Evolutionary conservation across 164 flowering plant species (phyloP).

Genomic region (Magnolia sinica): DNA sequence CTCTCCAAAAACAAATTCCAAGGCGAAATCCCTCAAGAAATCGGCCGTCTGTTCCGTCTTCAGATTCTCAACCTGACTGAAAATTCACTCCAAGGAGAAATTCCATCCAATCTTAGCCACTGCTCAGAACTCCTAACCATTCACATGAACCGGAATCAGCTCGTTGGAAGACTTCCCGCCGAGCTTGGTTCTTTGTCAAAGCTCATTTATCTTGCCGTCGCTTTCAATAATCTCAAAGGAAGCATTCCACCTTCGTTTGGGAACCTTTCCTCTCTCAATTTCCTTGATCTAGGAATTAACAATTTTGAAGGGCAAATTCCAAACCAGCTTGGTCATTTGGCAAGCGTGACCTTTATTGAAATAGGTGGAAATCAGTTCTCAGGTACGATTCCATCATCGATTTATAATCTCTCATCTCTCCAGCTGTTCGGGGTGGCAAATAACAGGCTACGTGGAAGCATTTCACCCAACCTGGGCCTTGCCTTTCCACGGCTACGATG

Average conservation of each 20-base stretch:
- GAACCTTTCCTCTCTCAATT: slow-evolving; percentile 31
- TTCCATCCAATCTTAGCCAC: slow-evolving; percentile 19
- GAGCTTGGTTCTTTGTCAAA: slow-evolving; percentile 22
- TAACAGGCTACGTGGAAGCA: slow-evolving; percentile 31
- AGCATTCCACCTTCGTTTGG: slow-evolving; percentile 29
- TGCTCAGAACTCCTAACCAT: too few relatives aligned
- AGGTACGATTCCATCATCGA: slow-evolving; percentile 35
- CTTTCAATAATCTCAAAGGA: slow-evolving; percentile 28
- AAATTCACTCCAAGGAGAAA: slow-evolving; percentile 26
- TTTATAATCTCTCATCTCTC: slow-evolving; percentile 46
- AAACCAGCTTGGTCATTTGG: slow-evolving; percentile 5
- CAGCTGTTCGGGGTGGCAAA: slow-evolving; percentile 22
- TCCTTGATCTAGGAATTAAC: not conserved
- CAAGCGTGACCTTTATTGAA: slow-evolving; percentile 25
- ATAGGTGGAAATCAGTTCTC: slow-evolving; percentile 29
- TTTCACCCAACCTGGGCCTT: slow-evolving; percentile 14
- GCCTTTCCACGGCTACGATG: slow-evolving; percentile 22
- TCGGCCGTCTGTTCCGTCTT: slow-evolving; percentile 29
- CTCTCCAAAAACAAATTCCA: slow-evolving; percentile 30
- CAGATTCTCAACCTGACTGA: slow-evolving; percentile 26
- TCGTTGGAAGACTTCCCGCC: slow-evolving; percentile 18
- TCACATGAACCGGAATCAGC: too few relatives aligned
- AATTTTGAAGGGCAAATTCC: slow-evolving; percentile 29
- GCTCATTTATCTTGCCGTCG: slow-evolving; percentile 25
- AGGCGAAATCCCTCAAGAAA: slow-evolving; percentile 30